Evolutionary conservation across 257 asterid species (phyloP).

Genomic region (Solanum chilense): DNA sequence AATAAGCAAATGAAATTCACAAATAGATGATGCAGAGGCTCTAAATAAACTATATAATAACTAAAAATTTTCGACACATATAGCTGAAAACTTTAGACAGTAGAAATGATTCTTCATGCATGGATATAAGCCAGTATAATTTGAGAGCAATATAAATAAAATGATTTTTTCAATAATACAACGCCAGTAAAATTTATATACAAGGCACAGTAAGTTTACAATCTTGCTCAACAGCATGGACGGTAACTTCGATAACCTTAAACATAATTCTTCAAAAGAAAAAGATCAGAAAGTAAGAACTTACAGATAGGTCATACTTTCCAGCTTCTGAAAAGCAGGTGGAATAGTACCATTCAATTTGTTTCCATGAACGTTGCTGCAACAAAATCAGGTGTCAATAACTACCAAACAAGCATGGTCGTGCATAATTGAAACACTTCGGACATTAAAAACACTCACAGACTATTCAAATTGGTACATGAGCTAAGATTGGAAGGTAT

Average conservation of each 20-base stretch:
- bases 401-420: not conserved
- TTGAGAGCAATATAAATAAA: not conserved
- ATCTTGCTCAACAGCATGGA: not conserved
- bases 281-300: conserved; percentile 13
- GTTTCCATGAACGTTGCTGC: conserved; percentile 80
- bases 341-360: conserved; percentile 78
- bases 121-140: not conserved
- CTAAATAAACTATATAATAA: not conserved
- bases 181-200: not conserved
- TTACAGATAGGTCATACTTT: conserved; percentile 94
- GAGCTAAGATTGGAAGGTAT: conserved; percentile 92
- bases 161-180: not conserved
- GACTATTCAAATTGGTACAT: conserved; percentile 88
- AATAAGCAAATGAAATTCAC: not conserved
- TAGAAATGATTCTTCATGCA: not conserved
- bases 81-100: not conserved
- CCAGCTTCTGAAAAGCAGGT: conserved; percentile 60
- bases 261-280: not conserved
- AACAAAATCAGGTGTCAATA: not conserved
- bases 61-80: not conserved
- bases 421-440: not conserved
- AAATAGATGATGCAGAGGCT: not conserved
- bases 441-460: conserved; percentile 38
- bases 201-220: not conserved
- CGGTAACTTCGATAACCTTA: not conserved